Conservation (phyloP, 1,139 yeast genomes). For the Yarrowia galli region DNA sequence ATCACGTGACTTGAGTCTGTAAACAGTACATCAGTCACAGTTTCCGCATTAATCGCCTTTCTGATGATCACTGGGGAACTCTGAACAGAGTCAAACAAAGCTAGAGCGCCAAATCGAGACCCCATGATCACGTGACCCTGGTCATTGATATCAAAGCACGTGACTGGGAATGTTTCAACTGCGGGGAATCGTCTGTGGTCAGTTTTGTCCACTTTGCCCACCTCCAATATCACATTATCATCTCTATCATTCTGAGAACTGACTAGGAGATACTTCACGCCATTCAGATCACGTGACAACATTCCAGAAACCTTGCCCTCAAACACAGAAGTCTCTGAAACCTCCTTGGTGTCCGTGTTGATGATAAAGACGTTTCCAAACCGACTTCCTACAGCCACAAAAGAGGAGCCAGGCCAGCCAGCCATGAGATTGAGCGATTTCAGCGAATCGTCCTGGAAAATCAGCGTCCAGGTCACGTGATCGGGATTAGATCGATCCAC, state of each 20-base stretch:
- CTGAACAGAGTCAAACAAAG: not conserved
- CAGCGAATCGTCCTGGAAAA: constrained; percentile 51
- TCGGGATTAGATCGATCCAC: constrained; percentile 48
- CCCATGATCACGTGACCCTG: constrained; percentile 66
- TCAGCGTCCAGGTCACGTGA: constrained; percentile 50
- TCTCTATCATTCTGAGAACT: constrained; percentile 76
- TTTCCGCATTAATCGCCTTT: constrained; percentile 18
- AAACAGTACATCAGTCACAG: constrained; percentile 4
- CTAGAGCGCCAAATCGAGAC: constrained; percentile 67
- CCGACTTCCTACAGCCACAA: constrained; percentile 60
- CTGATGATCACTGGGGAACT: not conserved
- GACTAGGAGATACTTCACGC: constrained; percentile 54
- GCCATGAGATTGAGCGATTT: constrained; percentile 61
- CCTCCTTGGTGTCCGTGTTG: constrained; percentile 43
- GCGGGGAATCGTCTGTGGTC: not conserved
- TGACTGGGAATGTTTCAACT: constrained; percentile 45
- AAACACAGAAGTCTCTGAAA: constrained; percentile 42
- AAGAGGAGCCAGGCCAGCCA: constrained; percentile 55
- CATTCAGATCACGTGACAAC: constrained; percentile 51
- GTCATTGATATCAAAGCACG: constrained; percentile 64
- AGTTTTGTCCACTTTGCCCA: constrained; percentile 25
- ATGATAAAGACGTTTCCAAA: constrained; percentile 58
- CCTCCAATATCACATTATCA: constrained; percentile 40
- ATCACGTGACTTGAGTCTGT: not conserved
- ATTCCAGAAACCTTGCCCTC: constrained; percentile 63